Evolutionary conservation across 2,329 filamentous ascomycete genomes (phyloP).

Genomic region (Trichoderma atroviride): DNA sequence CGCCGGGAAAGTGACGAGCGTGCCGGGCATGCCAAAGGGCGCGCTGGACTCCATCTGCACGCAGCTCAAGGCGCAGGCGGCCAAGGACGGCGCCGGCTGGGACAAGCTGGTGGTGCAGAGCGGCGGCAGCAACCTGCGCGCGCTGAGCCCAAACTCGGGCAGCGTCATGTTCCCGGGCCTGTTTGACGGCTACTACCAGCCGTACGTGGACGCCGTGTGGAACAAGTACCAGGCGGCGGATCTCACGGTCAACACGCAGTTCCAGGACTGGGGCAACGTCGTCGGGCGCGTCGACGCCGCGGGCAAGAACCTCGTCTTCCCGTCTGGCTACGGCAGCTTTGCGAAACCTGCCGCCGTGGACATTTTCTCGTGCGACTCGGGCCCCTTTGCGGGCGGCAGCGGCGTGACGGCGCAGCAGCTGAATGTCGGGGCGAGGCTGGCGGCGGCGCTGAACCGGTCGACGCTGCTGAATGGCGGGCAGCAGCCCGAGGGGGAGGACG

Average conservation of each 20-base stretch:
- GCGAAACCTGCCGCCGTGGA: conserved; percentile 51
- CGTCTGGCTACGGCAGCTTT: conserved; percentile 47
- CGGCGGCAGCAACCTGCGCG: conserved; percentile 49
- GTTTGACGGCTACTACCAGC: conserved; percentile 54
- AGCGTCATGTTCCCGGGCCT: conserved; percentile 48
- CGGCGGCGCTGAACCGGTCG: conserved; percentile 74
- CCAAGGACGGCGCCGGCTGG: conserved; percentile 54
- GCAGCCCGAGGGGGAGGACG: conserved; percentile 56
- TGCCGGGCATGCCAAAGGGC: conserved; percentile 52
- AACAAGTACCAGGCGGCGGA: conserved; percentile 47
- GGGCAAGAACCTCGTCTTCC: conserved; percentile 45
- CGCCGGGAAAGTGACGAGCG: conserved; percentile 47
- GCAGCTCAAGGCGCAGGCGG: conserved; percentile 49
- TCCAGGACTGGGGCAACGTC: conserved; percentile 50
- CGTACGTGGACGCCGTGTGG: conserved; percentile 58
- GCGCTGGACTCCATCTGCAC: conserved; percentile 52
- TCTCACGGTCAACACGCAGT: conserved; percentile 58
- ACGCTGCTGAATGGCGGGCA: conserved; percentile 60
- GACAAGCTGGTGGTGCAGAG: conserved; percentile 49
- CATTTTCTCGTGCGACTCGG: conserved; percentile 57
- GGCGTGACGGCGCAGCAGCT: conserved; percentile 52
- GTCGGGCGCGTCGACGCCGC: conserved; percentile 46
- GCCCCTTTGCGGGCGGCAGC: conserved; percentile 55
- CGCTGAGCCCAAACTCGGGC: conserved; percentile 57
- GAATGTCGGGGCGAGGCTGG: conserved; percentile 71